Evolutionary conservation across 2,329 filamentous ascomycete species (phyloP).

Genomic region (Phialophora chinensis): DNA sequence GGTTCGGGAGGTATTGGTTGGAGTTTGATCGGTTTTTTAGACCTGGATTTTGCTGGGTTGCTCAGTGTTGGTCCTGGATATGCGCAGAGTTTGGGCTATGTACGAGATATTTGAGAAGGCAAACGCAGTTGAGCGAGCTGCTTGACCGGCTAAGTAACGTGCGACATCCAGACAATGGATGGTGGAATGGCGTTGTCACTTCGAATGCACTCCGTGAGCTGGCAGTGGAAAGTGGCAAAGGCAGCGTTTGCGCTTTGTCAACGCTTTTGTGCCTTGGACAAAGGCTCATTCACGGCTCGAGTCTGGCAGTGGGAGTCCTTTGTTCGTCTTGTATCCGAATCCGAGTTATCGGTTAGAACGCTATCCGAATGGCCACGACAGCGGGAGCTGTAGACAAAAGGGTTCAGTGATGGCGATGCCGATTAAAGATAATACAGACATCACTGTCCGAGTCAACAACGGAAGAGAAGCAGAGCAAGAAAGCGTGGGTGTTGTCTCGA

Average conservation of each 20-base stretch:
- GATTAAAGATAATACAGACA: background rate
- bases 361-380: background rate
- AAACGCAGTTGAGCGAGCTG: background rate
- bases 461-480: background rate
- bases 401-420: background rate
- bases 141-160: background rate
- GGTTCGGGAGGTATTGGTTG: background rate
- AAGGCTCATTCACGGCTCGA: background rate
- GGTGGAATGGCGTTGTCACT: background rate
- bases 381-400: background rate
- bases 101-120: background rate
- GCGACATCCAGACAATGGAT: background rate
- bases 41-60: background rate
- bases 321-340: background rate
- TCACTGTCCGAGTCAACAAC: background rate
- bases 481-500: background rate
- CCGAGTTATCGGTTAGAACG: background rate
- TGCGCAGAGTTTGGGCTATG: background rate
- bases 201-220: background rate
- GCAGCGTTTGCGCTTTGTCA: background rate
- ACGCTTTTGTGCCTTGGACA: background rate
- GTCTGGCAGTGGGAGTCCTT: background rate
- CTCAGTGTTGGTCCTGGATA: background rate
- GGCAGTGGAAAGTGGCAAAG: background rate
- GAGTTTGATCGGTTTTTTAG: background rate